Conservation (phyloP, 2,329 filamentous ascomycete genomes). For the Hymenoscyphus linearis region DNA sequence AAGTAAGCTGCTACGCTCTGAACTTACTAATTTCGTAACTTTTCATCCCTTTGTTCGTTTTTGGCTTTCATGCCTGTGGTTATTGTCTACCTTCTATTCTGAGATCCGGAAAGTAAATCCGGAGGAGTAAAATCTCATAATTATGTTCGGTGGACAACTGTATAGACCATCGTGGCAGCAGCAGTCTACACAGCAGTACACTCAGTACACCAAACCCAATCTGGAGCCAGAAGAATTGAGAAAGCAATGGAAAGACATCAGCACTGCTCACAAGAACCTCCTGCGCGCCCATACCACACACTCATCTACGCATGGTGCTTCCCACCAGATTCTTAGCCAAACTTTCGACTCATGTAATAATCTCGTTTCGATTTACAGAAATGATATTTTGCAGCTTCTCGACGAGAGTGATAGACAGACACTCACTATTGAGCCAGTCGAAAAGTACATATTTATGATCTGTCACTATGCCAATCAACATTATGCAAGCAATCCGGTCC, state of each 20-base stretch:
- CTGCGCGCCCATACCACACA: not conserved
- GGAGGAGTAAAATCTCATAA: not conserved
- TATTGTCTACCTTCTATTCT: not conserved
- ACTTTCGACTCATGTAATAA: not conserved
- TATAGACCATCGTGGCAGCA: not conserved
- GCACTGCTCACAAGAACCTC: not conserved
- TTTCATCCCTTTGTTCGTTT: not conserved
- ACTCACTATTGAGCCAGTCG: not conserved
- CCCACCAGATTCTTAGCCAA: not conserved
- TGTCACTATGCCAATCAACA: not conserved
- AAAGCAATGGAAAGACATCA: slow-evolving; percentile 2
- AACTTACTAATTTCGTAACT: not conserved
- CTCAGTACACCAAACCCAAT: not conserved
- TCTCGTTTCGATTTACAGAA: not conserved
- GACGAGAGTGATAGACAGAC: not conserved
- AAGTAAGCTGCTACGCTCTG: not conserved
- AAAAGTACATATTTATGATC: not conserved
- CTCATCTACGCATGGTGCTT: not conserved
- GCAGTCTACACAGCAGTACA: not conserved
- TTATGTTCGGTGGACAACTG: not conserved
- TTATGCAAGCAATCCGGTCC: not conserved
- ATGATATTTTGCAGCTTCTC: not conserved
- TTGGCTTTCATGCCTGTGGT: not conserved
- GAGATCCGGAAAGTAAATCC: not conserved
- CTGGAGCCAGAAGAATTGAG: not conserved